These are phyloP conservation scores for Starmera caribaea DNA, from an alignment of 805 yeast genomes.

Conservation along the genomic window DNA sequence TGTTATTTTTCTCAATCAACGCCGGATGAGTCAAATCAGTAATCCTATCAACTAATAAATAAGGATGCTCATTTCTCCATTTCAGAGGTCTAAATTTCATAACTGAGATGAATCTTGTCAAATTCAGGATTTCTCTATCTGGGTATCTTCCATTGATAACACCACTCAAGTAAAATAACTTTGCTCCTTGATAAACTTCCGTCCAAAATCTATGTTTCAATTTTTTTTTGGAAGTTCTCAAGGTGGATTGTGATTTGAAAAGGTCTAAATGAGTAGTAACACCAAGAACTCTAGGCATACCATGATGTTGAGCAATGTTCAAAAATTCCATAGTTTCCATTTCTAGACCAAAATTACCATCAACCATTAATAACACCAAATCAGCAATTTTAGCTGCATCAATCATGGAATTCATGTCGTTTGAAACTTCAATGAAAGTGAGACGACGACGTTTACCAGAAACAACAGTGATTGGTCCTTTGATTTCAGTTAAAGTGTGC, in stretches of 20 bases:
- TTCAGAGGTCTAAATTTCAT: conserved; percentile 99
- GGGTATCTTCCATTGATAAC: conserved; percentile 97
- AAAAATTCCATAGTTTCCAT: conserved; percentile 99
- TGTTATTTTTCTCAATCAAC: conserved; percentile 63
- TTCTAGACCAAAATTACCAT: conserved; percentile 96
- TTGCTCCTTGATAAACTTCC: conserved; percentile 97
- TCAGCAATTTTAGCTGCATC: conserved; percentile 96
- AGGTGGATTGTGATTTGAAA: conserved; percentile 80
- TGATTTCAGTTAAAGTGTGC: conserved; percentile 73
- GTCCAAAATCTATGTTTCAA: conserved; percentile 97
- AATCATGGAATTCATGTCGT: conserved; percentile 90
- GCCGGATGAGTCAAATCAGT: conserved; percentile 94
- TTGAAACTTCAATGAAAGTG: conserved; percentile 87
- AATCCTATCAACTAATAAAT: conserved; percentile 80
- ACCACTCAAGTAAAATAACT: conserved; percentile 87
- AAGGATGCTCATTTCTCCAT: conserved; percentile 99
- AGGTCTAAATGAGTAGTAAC: conserved; percentile 93
- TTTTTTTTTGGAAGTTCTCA: conserved; percentile 85
- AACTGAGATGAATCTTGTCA: conserved; percentile 86
- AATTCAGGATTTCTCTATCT: conserved; percentile 86
- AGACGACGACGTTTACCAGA: conserved; percentile 89
- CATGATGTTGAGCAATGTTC: conserved; percentile 94
- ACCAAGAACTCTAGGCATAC: conserved; percentile 96
- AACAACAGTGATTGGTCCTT: conserved; percentile 95
- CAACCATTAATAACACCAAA: conserved; percentile 77